phyloP scores from a whole-genome alignment of 2,329 filamentous ascomycete species.

The Pseudogymnoascus pannorum region DNA sequence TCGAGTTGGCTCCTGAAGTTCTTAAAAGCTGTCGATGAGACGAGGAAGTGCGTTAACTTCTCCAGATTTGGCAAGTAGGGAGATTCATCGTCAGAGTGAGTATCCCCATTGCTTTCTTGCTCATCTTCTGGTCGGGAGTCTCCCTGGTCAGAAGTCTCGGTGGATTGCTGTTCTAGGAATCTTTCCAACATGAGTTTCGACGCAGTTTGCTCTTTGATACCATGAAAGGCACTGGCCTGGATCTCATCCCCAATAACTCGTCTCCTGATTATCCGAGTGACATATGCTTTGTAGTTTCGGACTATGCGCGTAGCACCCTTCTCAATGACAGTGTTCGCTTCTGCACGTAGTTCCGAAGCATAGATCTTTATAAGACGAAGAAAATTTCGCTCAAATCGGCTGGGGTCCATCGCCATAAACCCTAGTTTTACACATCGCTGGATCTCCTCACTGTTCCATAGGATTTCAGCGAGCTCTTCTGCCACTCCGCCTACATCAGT shows the following conservation, averaged over 20 bases:
- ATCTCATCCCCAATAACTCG: background rate
- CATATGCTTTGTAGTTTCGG: background rate
- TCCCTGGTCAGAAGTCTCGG: background rate
- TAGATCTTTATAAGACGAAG: background rate
- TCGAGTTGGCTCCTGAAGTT: background rate
- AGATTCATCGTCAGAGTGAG: background rate
- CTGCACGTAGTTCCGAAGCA: background rate
- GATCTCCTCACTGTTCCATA: background rate
- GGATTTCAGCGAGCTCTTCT: background rate
- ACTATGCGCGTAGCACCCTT: background rate
- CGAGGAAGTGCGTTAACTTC: background rate
- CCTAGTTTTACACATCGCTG: background rate
- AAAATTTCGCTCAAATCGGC: background rate
- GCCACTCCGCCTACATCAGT: background rate
- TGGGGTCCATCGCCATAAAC: background rate
- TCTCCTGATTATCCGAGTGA: background rate
- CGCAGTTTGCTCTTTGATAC: background rate
- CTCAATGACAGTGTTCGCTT: background rate
- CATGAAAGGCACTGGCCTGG: background rate
- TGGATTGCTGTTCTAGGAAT: background rate
- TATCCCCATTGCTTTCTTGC: background rate
- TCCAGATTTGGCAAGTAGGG: background rate
- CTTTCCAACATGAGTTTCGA: background rate
- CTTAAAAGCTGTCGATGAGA: background rate
- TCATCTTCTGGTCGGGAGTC: background rate